Evolutionary conservation across 495 filamentous ascomycete genomes (phyloP).

Genomic region (Elaphomyces granulatus): DNA sequence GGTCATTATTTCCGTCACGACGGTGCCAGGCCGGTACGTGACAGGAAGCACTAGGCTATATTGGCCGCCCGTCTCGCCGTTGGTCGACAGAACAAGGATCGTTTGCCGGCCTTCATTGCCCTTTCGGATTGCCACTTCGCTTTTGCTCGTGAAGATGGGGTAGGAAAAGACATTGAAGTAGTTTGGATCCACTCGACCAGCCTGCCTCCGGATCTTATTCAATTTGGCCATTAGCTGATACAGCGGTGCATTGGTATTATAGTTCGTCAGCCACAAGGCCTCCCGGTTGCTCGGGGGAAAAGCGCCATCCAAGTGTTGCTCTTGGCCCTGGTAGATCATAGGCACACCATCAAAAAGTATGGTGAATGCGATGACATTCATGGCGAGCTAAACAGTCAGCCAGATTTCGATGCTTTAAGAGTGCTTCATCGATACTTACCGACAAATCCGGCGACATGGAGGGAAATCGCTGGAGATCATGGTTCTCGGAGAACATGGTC

Average conservation of each 20-base stretch:
- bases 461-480: slow-evolving; percentile 52
- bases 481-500: slow-evolving; percentile 65
- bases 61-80: slow-evolving; percentile 28
- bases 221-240: slow-evolving; percentile 44
- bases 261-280: slow-evolving; percentile 56
- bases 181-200: slow-evolving; percentile 27
- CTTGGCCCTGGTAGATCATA: slow-evolving; percentile 55
- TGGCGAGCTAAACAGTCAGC: slow-evolving; percentile 31
- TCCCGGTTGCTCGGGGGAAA: slow-evolving; percentile 54
- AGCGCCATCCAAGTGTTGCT: slow-evolving; percentile 50
- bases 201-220: slow-evolving; percentile 46
- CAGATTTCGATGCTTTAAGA: neutral
- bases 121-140: slow-evolving; percentile 49
- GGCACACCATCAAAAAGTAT: slow-evolving; percentile 55
- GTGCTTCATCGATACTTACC: slow-evolving; percentile 15
- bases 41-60: slow-evolving; percentile 31
- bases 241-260: slow-evolving; percentile 41
- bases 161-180: slow-evolving; percentile 38
- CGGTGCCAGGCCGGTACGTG: slow-evolving; percentile 21
- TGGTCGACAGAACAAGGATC: slow-evolving; percentile 44
- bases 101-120: slow-evolving; percentile 39
- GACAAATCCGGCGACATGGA: slow-evolving; percentile 29
- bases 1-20: slow-evolving; percentile 34
- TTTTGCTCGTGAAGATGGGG: slow-evolving; percentile 38
- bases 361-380: slow-evolving; percentile 56